Base-by-base conservation (phyloP, 2,329 filamentous ascomycete genomes). In the Penicillium aurantiogriseum region DNA sequence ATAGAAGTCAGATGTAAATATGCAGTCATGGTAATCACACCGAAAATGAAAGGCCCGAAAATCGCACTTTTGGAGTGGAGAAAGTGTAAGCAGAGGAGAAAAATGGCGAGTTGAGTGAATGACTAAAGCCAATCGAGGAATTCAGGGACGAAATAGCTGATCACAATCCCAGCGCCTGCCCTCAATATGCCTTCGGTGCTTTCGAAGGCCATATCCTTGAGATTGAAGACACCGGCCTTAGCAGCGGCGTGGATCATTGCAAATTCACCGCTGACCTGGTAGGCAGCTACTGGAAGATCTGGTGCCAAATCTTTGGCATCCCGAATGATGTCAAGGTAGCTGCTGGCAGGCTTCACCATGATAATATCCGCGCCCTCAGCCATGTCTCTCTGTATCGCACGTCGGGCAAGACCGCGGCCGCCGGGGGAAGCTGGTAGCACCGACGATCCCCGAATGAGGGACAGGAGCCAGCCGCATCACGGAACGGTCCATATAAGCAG, bases 401-500 rank as follows among this genome's bases (percentile, higher is more conserved):
- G 86, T 63, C 94, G 87, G 17, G 94, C 94, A 44, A 99, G 85
- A 35, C 94, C 94, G 50, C 94, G 88, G 27, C 92, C 94, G 60
- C 92, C 92, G 92, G 91, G 1, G 94, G 94, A 11, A 99, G 84
- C 79, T 99, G 94, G 80, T 99, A 99, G 84, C 94, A 97, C 74
- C 90, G 88, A 67, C 94, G 87, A 78, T 99, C 94, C 63, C 94
- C 94, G 69, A 97, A 97, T 0, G 89, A 91, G 3, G 94, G 94
- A 11, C 84, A 83, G 2, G 92, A 97, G 51, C 93, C 93, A 21
- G 94, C 94, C 9, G 94, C 94, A 72, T 99, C 94, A 60, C 94
- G 89, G 84, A 99, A 99, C 13, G 94, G 94, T 0, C 94, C 94
- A 77, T 99, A 99, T 10, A 97, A 80, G 73, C 92, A 97, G 45